A percentile compares a stretch with the other conserved stretches of the same genome.
Evolutionary conservation across 768 basidiomycete species (phyloP).

Genomic region (Suillus paluster): DNA sequence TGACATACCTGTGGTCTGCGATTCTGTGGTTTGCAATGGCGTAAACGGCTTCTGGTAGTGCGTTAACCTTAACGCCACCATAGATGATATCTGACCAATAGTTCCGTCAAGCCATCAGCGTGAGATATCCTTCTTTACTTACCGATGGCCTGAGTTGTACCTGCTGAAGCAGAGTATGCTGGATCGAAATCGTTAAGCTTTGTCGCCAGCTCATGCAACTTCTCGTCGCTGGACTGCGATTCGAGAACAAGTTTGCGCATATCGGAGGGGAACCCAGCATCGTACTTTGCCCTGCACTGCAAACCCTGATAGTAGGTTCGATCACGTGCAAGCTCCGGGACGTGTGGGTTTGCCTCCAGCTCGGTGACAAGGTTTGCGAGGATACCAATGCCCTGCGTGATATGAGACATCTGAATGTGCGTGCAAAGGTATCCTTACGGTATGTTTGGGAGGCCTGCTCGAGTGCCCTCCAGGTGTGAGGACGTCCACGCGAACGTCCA

Average conservation of each 20-base stretch:
- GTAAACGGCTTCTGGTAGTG: slow-evolving; percentile 47
- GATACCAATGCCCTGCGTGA: slow-evolving; percentile 51
- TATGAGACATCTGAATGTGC: background rate
- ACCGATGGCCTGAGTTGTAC: slow-evolving; percentile 35
- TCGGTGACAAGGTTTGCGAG: slow-evolving; percentile 51
- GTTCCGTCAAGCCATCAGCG: slow-evolving; percentile 25
- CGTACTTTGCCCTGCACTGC: slow-evolving; percentile 47
- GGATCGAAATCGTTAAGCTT: slow-evolving; percentile 27
- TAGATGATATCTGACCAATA: slow-evolving; percentile 45
- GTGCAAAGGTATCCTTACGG: slow-evolving; percentile 34
- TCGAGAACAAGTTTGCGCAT: slow-evolving; percentile 24
- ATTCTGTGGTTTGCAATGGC: slow-evolving; percentile 41
- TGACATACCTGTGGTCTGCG: slow-evolving; percentile 33
- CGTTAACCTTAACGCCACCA: slow-evolving; percentile 50
- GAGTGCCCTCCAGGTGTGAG: slow-evolving; percentile 58
- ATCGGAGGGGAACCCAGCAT: slow-evolving; percentile 35
- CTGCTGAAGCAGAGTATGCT: slow-evolving; percentile 19
- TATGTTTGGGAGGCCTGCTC: slow-evolving; percentile 55
- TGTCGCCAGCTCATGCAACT: slow-evolving; percentile 17
- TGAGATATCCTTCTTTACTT: slow-evolving; percentile 30
- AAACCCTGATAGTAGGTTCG: slow-evolving; percentile 36
- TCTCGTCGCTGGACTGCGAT: slow-evolving; percentile 26
- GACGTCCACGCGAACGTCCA: slow-evolving; percentile 47
- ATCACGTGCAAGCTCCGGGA: slow-evolving; percentile 33
- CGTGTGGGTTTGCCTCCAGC: slow-evolving; percentile 49